Evolutionary conservation across 225 moss, liverwort and hornwort genomes (phyloP), one percentile per base, ranked within the genome.

Genomic region (Rhytidiadelphus loreus): DNA sequence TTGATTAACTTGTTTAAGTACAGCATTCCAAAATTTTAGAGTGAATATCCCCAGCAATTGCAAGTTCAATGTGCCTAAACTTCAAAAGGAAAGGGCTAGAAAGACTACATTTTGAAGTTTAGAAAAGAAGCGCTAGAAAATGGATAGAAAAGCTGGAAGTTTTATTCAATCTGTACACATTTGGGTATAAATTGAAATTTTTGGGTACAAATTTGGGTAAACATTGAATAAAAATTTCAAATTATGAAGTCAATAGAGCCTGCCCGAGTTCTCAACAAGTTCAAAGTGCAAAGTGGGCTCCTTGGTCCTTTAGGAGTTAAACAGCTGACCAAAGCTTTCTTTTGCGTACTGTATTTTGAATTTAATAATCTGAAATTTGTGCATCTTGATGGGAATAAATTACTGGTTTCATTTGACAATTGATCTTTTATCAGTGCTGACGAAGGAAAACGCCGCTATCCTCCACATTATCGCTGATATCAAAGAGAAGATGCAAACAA

Each of bases 381-480:
- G n/a, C 41, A 56, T 72, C 64, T 83, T 82, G 61, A 77, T 85
- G 74, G 33, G 60, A 68, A 50, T 53, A 21, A 60, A 53, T 82
- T 50, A 59, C 80, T 78, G 37, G 79, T 73, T 77, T 71, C 79
- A 30, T 66, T 60, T 88, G 48, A 29, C 13, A 46, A 72, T 78
- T 91, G 83, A 44, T 58, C 29, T 78, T 66, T 66, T 32, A 62
- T 82, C 91, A 99, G 97, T 91, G 89, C 72, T 95, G 91, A 95
- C 94, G 22, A 99, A 99, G 87, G 96, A 96, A 77, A 99, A 96
- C 74, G 95, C 97, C 41, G 93, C 95, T 79, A 89, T 95, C 71
- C 85, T 97, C 59, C 92, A 97, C 79, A 91, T 88, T 65, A 92
- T 97, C 72, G 98, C 98, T 55, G 97, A 99, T 83, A 89, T 97